These are phyloP conservation scores for Musa itinerans DNA, from an alignment of 176 grass and related monocot species.

Conservation along the genomic window DNA sequence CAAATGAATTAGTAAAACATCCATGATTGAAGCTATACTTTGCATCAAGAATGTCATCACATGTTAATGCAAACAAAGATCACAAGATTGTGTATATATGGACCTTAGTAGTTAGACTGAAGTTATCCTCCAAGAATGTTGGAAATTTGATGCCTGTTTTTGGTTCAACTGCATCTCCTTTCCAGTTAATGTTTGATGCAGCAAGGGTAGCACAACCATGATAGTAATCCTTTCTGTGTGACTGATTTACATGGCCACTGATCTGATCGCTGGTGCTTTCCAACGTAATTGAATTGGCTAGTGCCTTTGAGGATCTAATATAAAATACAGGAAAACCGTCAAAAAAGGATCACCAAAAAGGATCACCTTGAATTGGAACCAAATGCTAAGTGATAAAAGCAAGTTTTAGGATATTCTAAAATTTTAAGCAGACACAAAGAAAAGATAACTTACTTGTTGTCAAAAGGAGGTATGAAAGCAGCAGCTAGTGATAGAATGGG, in stretches of 20 bases:
- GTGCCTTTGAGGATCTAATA: constrained; percentile 66
- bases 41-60: neutral
- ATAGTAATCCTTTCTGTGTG: constrained; percentile 26
- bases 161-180: constrained; percentile 70
- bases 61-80: neutral
- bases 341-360: neutral
- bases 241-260: constrained; percentile 15
- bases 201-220: constrained; percentile 38
- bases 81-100: neutral
- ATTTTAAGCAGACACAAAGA: constrained; percentile 2
- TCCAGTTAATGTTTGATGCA: constrained; percentile 47
- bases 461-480: constrained; percentile 46
- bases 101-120: constrained; percentile 48
- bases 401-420: neutral
- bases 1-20: too few species aligned
- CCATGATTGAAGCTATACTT: neutral
- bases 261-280: constrained; percentile 26
- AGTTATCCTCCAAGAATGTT: constrained; percentile 56
- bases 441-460: constrained; percentile 52
- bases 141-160: constrained; percentile 98
- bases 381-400: neutral
- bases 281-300: constrained; percentile 47
- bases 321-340: constrained; percentile 22
- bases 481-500: constrained; percentile 58
- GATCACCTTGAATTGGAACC: constrained; percentile 1